Evolutionary conservation across 306 rosid genomes (phyloP).

Genomic region (Glycyrrhiza uralensis): DNA sequence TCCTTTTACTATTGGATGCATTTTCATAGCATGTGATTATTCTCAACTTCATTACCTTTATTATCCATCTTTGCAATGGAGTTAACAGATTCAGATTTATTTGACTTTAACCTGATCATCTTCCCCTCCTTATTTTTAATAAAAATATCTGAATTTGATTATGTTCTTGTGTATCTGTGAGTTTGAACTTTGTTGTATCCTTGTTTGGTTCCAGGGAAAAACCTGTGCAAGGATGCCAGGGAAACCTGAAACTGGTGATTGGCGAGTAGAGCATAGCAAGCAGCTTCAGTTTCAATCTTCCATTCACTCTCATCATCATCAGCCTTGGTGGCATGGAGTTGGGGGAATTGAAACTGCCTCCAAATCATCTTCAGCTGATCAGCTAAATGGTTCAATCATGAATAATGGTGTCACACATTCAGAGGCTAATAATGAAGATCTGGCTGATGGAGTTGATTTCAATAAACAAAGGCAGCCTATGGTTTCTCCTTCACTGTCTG

Average conservation of each 20-base stretch:
- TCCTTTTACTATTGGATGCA: background rate
- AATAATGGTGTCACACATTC: slow-evolving; percentile 36
- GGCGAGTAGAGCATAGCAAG: slow-evolving; percentile 26
- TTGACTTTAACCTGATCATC: background rate
- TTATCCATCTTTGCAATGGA: slow-evolving; percentile 13
- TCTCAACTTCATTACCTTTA: background rate
- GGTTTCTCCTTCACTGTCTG: slow-evolving; percentile 41
- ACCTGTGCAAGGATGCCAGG: slow-evolving; percentile 63
- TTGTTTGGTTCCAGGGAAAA: slow-evolving; percentile 34
- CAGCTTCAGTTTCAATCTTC: slow-evolving; percentile 43
- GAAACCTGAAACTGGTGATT: slow-evolving; percentile 51
- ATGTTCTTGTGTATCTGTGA: background rate
- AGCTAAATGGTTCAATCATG: slow-evolving; percentile 35
- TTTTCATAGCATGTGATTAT: background rate
- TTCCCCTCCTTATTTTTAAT: background rate
- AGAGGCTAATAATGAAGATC: slow-evolving; percentile 29
- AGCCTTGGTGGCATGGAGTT: slow-evolving; percentile 65
- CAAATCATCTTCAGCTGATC: slow-evolving; percentile 42
- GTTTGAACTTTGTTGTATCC: background rate
- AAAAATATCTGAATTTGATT: background rate
- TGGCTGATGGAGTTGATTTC: slow-evolving; percentile 32
- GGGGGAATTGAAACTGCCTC: slow-evolving; percentile 44
- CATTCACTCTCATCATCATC: slow-evolving; percentile 50
- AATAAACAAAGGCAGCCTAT: slow-evolving; percentile 28
- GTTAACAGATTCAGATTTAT: slow-evolving; percentile 16